Evolutionary conservation across 352 stramenopile species (phyloP).

Genomic region (Pythium utonaiense): DNA sequence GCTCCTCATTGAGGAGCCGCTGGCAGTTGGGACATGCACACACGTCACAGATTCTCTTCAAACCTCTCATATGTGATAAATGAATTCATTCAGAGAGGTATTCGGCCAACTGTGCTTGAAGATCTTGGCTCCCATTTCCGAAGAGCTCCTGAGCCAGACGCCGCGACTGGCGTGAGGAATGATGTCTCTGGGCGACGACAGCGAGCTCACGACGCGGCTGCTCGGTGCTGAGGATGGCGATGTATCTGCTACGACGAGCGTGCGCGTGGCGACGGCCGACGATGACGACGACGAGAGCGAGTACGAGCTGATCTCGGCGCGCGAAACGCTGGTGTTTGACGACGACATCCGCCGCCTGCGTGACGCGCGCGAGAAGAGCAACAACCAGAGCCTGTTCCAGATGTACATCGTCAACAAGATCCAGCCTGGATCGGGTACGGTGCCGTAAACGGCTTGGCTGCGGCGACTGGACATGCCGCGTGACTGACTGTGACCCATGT

Average conservation of each 20-base stretch:
- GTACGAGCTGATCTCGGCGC: constrained; percentile 69
- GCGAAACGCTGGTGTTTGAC: constrained; percentile 80
- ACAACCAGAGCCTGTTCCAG: constrained; percentile 54
- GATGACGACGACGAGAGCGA: constrained; percentile 33
- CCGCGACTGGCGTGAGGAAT: constrained; percentile 4
- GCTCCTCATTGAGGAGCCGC: too few relatives aligned
- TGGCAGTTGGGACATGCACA: neutral
- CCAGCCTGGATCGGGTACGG: constrained; percentile 71
- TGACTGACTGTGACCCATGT: neutral
- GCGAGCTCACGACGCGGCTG: constrained; percentile 26
- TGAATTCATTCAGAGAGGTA: neutral
- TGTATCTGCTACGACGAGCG: neutral
- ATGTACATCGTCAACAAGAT: constrained; percentile 81
- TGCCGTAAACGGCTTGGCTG: constrained; percentile 57
- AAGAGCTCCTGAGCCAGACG: too few relatives aligned
- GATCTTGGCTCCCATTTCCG: too few relatives aligned
- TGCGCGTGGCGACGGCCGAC: neutral
- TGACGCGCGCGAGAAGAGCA: constrained; percentile 24
- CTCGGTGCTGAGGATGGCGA: constrained; percentile 13
- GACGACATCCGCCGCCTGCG: constrained; percentile 46
- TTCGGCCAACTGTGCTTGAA: neutral
- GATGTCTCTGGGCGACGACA: constrained; percentile 29
- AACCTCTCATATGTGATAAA: neutral
- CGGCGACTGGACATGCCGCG: neutral
- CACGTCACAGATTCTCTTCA: constrained; percentile 7